These are phyloP conservation scores for Aspergillus pseudonomiae DNA, from an alignment of 2,329 filamentous ascomycete genomes.

Conservation along the genomic window DNA sequence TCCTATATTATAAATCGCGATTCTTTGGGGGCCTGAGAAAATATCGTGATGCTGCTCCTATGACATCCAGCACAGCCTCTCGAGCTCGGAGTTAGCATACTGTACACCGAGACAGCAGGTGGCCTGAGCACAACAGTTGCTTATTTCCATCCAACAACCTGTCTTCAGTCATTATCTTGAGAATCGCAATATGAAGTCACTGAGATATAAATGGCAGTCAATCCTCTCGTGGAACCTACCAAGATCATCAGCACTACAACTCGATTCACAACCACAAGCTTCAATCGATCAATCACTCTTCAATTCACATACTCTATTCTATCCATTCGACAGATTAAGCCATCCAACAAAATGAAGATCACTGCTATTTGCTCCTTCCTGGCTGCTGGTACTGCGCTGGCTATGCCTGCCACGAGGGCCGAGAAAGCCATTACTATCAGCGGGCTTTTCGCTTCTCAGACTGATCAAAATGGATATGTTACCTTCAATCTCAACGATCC, in stretches of 20 bases:
- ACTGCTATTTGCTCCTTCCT: neutral
- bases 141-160: neutral
- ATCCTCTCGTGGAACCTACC: neutral
- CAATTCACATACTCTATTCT: neutral
- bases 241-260: neutral
- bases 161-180: neutral
- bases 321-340: neutral
- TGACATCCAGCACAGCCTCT: neutral
- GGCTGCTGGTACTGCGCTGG: neutral
- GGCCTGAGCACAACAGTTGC: neutral
- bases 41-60: neutral
- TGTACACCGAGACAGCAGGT: neutral
- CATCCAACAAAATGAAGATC: neutral
- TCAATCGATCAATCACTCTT: neutral
- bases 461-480: neutral
- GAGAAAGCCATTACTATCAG: neutral
- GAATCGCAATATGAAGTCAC: neutral
- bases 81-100: neutral
- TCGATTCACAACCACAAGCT: neutral
- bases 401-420: neutral
- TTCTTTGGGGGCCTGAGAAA: neutral
- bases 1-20: neutral
- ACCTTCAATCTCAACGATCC: neutral
- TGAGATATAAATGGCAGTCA: neutral
- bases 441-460: neutral